Evolutionary conservation across 2,329 filamentous ascomycete genomes (phyloP).

Genomic region (Arthrobotrys entomopaga): DNA sequence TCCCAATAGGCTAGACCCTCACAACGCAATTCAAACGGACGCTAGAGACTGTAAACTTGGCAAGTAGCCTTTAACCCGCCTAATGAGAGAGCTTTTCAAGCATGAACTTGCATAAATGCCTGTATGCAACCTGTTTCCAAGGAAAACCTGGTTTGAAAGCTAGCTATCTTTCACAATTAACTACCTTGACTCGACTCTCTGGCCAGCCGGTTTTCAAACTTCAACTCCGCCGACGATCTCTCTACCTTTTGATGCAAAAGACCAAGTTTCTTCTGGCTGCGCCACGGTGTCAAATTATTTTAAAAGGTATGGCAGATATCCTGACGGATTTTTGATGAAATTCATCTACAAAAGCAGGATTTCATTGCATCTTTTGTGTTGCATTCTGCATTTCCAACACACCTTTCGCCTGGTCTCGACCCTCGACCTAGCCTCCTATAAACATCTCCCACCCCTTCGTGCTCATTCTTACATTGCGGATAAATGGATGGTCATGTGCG

Average conservation of each 20-base stretch:
- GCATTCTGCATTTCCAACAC: conserved; percentile 55
- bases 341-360: conserved; percentile 8
- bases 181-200: too few relatives aligned
- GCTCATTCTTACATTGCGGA: neutral
- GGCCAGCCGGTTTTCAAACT: neutral
- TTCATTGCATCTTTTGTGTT: conserved; percentile 47
- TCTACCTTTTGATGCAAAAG: conserved; percentile 16
- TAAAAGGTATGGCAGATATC: neutral
- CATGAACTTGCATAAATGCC: neutral
- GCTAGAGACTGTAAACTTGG: conserved; percentile 5
- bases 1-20: neutral
- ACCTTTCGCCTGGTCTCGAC: conserved; percentile 31
- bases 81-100: neutral
- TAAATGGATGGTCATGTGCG: conserved; percentile 33
- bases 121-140: neutral
- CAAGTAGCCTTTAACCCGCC: neutral
- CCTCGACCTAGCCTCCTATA: conserved; percentile 5
- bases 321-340: neutral
- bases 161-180: too few relatives aligned
- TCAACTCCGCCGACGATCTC: conserved; percentile 31
- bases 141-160: neutral
- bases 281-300: conserved; percentile 18
- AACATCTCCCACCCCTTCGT: neutral
- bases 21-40: conserved; percentile 34
- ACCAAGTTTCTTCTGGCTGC: conserved; percentile 2